Evolutionary conservation across 2,329 filamentous ascomycete species (phyloP).

Genomic region (Pseudogymnoascus verrucosus): DNA sequence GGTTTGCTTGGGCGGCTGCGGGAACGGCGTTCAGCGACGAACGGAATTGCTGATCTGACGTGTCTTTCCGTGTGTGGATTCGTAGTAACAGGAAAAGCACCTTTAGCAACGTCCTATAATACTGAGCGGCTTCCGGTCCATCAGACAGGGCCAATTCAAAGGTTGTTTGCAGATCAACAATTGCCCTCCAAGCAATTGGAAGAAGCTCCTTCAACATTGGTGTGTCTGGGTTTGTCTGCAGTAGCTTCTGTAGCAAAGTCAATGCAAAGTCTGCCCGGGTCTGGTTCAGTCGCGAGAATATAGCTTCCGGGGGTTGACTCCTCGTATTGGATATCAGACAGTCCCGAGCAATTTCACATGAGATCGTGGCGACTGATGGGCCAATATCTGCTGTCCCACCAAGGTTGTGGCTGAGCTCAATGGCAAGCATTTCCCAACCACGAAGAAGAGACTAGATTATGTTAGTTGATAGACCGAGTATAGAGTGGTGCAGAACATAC

Average conservation of each 20-base stretch:
- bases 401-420: constrained; percentile 63
- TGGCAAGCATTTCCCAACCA: constrained; percentile 80
- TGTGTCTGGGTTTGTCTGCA: constrained; percentile 44
- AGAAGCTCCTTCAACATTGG: constrained; percentile 46
- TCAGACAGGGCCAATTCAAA: constrained; percentile 52
- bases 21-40: constrained; percentile 15
- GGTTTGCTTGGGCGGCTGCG: constrained; percentile 27
- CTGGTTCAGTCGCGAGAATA: constrained; percentile 74
- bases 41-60: constrained; percentile 26
- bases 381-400: constrained; percentile 42
- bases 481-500: constrained; percentile 38
- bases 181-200: constrained; percentile 50
- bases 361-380: constrained; percentile 42
- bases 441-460: constrained; percentile 62
- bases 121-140: constrained; percentile 45
- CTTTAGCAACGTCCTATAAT: constrained; percentile 78
- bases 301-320: constrained; percentile 62
- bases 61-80: constrained; percentile 37
- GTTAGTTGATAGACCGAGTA: constrained; percentile 20
- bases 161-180: constrained; percentile 43
- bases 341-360: constrained; percentile 53
- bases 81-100: constrained; percentile 77
- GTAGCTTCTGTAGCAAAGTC: constrained; percentile 71
- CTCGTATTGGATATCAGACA: constrained; percentile 73
- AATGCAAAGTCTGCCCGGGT: constrained; percentile 74